Evolutionary conservation across 2,329 filamentous ascomycete genomes (phyloP), one percentile per base, ranked within the genome.

Genomic region (Fusarium austroafricanum): DNA sequence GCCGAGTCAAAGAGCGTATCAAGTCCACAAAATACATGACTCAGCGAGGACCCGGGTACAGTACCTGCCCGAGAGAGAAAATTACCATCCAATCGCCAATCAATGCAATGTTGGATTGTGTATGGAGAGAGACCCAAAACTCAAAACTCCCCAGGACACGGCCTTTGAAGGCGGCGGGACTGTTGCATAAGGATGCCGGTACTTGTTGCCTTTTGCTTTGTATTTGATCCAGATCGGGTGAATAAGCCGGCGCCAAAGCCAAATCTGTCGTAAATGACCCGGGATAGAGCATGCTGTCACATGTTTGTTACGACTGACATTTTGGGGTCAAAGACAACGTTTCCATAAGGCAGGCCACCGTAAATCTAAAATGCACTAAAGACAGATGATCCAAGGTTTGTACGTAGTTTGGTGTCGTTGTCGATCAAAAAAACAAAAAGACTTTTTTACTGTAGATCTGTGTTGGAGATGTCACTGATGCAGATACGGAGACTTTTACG

Each of bases 141-240:
- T 28, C 17, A 31, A 17, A 18, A 33, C 37, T 51, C 52, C 51
- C 58, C 52, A 66, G 38, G 28, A 65, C 53, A 26, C 52, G 37
- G 51, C 47, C 44, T 54, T 17, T 56, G 21, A 31, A 43, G 35
- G 37, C 26, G 28, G 42, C 54, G 54, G 62, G 50, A 66, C 49
- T 44, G 51, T 53, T 67, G 57, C 56, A 70, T 59, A 56, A 60
- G 62, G 64, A 70, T 69, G 66, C 62, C 66, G 66, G 66, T 70
- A 69, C 66, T 66, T 66, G 63, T 56, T 50, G 61, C 63, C 49
- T 52, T 47, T 66, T 66, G 51, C 63, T 67, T 70, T 69, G 60
- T 62, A 49, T 58, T 49, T 67, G 65, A 67, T 54, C 66, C 66
- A 70, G 66, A 70, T 69, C 66, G 61, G 66, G 66, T 45, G 46